These are phyloP conservation scores for Sanghuangporus weigelae DNA, from an alignment of 1,284 basidiomycete species.

Conservation along the genomic window DNA sequence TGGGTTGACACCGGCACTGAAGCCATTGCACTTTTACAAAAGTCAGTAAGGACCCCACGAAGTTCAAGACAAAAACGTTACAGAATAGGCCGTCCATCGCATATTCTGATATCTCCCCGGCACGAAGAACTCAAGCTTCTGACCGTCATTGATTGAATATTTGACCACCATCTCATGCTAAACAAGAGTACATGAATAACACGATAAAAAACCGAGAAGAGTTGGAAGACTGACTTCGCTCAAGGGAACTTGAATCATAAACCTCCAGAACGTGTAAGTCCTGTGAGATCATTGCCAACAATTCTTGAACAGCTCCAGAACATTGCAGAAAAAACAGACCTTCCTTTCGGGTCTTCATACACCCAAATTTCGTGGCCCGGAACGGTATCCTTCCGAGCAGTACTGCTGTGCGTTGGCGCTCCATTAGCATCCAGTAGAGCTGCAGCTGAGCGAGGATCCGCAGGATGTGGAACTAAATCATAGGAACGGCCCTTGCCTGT, in stretches of 20 bases:
- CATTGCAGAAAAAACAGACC: neutral
- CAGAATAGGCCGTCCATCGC: slow-evolving; percentile 86
- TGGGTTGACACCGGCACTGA: slow-evolving; percentile 73
- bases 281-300: slow-evolving; percentile 31
- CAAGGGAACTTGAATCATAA: slow-evolving; percentile 82
- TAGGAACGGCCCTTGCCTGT: slow-evolving; percentile 33
- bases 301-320: neutral
- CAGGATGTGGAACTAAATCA: slow-evolving; percentile 65
- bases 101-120: slow-evolving; percentile 83
- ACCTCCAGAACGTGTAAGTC: slow-evolving; percentile 92
- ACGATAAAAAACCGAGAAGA: slow-evolving; percentile 19
- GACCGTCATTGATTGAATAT: slow-evolving; percentile 79
- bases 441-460: slow-evolving; percentile 53
- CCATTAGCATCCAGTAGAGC: slow-evolving; percentile 17
- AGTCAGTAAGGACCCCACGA: neutral
- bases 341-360: slow-evolving; percentile 43
- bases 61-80: slow-evolving; percentile 28
- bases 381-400: slow-evolving; percentile 38
- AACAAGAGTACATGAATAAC: neutral
- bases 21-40: slow-evolving; percentile 66
- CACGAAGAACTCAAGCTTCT: slow-evolving; percentile 77
- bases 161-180: slow-evolving; percentile 68
- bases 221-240: slow-evolving; percentile 23
- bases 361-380: slow-evolving; percentile 76
- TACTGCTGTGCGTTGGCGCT: slow-evolving; percentile 27